Base-by-base conservation (phyloP, 176 grass and related monocot species). In the Lolium multiflorum region DNA sequence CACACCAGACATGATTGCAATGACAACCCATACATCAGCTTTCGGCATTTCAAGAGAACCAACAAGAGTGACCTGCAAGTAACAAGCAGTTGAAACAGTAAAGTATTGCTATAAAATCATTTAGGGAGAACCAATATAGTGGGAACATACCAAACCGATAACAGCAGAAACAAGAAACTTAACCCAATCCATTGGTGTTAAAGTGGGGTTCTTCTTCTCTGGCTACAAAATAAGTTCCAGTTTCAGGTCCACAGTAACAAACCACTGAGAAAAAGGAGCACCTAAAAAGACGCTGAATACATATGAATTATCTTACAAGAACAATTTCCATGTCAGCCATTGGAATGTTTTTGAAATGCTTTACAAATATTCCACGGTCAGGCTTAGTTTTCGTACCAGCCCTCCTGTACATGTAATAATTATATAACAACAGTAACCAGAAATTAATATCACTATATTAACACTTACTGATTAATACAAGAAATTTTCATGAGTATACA, bases 161-260 rank as follows among this genome's bases (percentile, higher is more conserved):
- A 95, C 90, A 71, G 85, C 93, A 59, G 93, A 98, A 87, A 94
- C 83, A 62, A 98, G 90, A 85, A 98, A 98, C 63, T 98, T 93
- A 71, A 98, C 87, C 96, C 96, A 96, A 85, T 98, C 93, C 93
- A 96, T 96, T 7, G 96, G 96, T 18, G 96, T 98, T 85, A 98
- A 92, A 71, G 90, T 91, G 37, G 96, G 96, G 35, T 94, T 98
- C 79, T 92, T 95, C 93, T 98, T 95, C 89, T 98, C 93, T 75
- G 88, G 93, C 96, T 98, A 76, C 67, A 88, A 89, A 87, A 92
- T 41, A 85, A 85, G 20, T 69, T 81, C 17, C 20, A 77, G 58
- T 59, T 46, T 88, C 79, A 86, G 67, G 26, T 56, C 48, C 70
- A 11, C 15, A 11, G 60, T 54, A 77, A 56, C 41, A 43, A 43